Evolutionary conservation across 805 yeast genomes (phyloP).

Genomic region (Starmerella cellae): DNA sequence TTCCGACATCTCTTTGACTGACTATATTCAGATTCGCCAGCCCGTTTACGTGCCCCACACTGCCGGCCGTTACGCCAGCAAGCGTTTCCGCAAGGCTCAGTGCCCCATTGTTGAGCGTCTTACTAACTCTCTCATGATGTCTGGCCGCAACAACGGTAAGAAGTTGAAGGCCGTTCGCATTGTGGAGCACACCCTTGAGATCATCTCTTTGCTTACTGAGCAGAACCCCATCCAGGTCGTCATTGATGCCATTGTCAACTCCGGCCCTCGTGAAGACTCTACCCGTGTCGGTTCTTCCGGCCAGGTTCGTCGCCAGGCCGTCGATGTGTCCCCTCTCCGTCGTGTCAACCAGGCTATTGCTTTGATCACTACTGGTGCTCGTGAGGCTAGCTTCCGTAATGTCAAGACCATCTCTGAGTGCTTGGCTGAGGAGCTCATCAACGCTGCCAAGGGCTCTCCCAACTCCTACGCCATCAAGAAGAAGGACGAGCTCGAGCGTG

Average conservation of each 20-base stretch:
- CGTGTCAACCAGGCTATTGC: conserved; percentile 99
- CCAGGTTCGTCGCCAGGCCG: conserved; percentile 99
- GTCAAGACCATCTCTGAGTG: conserved; percentile 99
- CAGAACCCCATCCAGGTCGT: conserved; percentile 98
- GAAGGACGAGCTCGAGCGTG: conserved; percentile 99
- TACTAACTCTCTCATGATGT: conserved; percentile 99
- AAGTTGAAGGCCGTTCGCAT: conserved; percentile 99
- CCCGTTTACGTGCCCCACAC: conserved; percentile 98
- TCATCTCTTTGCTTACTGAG: conserved; percentile 92
- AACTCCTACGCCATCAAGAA: conserved; percentile 99
- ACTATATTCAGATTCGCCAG: conserved; percentile 94
- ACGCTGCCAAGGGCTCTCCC: conserved; percentile 99
- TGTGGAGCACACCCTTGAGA: conserved; percentile 97
- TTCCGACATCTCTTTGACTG: conserved; percentile 95
- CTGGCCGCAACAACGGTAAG: conserved; percentile 99
- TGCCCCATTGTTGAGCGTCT: conserved; percentile 98
- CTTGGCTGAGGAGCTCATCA: conserved; percentile 99
- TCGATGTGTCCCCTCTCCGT: conserved; percentile 99
- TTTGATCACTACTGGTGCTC: conserved; percentile 94
- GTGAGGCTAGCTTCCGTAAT: conserved; percentile 99
- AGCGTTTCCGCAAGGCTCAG: conserved; percentile 99
- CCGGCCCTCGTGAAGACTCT: conserved; percentile 99
- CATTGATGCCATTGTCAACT: conserved; percentile 98
- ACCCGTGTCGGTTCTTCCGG: conserved; percentile 99
- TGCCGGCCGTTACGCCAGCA: conserved; percentile 98